Evolutionary conservation across 2,329 filamentous ascomycete genomes (phyloP), one percentile per base, ranked within the genome.

Genomic region (Sclerotinia nivalis): DNA sequence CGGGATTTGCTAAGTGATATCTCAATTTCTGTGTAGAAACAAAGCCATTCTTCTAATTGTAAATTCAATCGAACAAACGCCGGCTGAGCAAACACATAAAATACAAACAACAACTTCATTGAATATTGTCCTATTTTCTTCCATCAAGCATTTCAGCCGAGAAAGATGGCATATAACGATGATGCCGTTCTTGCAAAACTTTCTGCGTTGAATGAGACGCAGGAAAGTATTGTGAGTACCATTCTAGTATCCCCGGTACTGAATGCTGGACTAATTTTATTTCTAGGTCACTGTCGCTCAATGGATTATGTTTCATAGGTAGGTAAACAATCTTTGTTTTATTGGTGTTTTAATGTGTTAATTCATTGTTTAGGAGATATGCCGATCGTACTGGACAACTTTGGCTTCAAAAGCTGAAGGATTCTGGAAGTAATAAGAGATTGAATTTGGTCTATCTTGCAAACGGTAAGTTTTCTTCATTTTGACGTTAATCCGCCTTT

Each of bases 301-400:
- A 89, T 99, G 96, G 96, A 96, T 99, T 72, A 96, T 99, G 91
- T 99, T 99, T 80, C 95, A 99, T 82, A 91, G 93, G 93, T 97
- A 89, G 72, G 80, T 74, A 64, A 70, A 71, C 62, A 55, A 13
- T 47, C 31, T 52, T 47, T 52, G 64, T 15, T 60, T 45, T 18
- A 18, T 22, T 8, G 43, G 18, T 6, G 60, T 68, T 59, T 25
- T 7, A 37, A 58, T 72, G 54, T 73, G 31, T 80, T 82, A 74
- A 81, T 75, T 70, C 66, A 59, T 45, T 65, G 37, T 72, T 70
- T 66, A 97, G 95, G 80, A 90, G 96, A 80, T 92, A 97, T 82
- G 95, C 96, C 68, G 93, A 97, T 75, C 89, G 92, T 72, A 97
- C 95, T 28, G 94, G 93, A 28, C 90, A 95, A 79, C 87, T 98